These are phyloP conservation scores for Fusarium buharicum DNA, from an alignment of 2,329 filamentous ascomycete species.

Conservation along the genomic window DNA sequence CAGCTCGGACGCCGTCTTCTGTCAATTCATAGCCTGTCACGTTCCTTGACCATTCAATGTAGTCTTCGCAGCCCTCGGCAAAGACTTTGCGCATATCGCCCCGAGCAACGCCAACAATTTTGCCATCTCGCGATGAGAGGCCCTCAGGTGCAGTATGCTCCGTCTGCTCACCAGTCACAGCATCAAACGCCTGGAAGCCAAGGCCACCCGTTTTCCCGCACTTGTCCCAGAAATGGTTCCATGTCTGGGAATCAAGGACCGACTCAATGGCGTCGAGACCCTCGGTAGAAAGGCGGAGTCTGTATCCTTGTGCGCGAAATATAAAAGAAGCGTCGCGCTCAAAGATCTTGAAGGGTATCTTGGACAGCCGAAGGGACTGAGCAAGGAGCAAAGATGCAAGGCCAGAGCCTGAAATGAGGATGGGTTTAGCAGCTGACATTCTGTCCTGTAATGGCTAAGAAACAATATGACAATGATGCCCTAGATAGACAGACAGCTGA, in stretches of 20 bases:
- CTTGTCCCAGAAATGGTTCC: slow-evolving; percentile 65
- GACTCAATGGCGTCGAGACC: slow-evolving; percentile 70
- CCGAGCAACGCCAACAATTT: slow-evolving; percentile 69
- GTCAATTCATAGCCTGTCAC: slow-evolving; percentile 70
- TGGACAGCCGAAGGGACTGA: slow-evolving; percentile 54
- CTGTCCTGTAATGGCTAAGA: background rate
- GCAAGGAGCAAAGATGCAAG: slow-evolving; percentile 57
- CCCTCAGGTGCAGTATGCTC: slow-evolving; percentile 44
- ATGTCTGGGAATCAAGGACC: slow-evolving; percentile 61
- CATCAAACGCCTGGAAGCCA: slow-evolving; percentile 63
- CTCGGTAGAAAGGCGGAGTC: slow-evolving; percentile 65
- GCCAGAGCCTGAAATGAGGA: slow-evolving; percentile 59
- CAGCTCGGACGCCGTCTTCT: slow-evolving; percentile 61
- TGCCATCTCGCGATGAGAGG: slow-evolving; percentile 64
- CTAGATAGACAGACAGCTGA: background rate
- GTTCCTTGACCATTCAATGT: slow-evolving; percentile 65
- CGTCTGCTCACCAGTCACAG: slow-evolving; percentile 61
- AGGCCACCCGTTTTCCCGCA: slow-evolving; percentile 69
- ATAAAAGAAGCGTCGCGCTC: slow-evolving; percentile 62
- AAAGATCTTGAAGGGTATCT: slow-evolving; percentile 65
- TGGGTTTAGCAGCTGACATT: slow-evolving; percentile 45
- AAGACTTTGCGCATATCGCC: slow-evolving; percentile 72
- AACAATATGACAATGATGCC: too few species aligned
- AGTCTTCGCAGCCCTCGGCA: slow-evolving; percentile 64
- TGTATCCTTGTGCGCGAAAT: slow-evolving; percentile 71